Evolutionary conservation across 1,284 basidiomycete genomes (phyloP).

Genomic region (Apiotrichum montevideense): DNA sequence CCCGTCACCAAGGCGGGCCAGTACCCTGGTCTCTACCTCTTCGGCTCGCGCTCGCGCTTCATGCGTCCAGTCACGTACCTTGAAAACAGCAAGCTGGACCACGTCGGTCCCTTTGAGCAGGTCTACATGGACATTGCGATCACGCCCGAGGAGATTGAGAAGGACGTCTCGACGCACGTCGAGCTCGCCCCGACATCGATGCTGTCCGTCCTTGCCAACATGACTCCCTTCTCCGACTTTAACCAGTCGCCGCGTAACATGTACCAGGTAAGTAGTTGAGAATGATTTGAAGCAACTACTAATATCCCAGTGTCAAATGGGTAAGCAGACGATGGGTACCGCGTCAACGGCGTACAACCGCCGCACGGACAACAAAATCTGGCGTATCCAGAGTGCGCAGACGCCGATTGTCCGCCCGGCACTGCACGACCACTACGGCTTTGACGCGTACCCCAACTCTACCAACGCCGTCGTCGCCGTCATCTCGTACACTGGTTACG

Average conservation of each 20-base stretch:
- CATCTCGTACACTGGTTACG: constrained; percentile 99
- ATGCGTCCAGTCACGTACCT: constrained; percentile 97
- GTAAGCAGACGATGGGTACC: constrained; percentile 99
- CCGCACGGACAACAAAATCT: constrained; percentile 98
- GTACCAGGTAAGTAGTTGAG: constrained; percentile 55
- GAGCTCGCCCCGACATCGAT: constrained; percentile 95
- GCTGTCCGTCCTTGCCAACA: constrained; percentile 65
- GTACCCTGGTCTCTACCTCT: constrained; percentile 93
- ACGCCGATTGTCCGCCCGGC: constrained; percentile 89
- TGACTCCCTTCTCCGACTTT: constrained; percentile 78
- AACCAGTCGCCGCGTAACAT: constrained; percentile 67
- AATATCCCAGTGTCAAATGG: constrained; percentile 67
- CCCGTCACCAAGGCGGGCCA: constrained; percentile 87
- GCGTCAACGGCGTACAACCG: constrained; percentile 84
- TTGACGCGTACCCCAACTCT: constrained; percentile 98
- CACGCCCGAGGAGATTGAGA: constrained; percentile 80
- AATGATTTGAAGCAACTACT: not conserved
- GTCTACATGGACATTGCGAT: constrained; percentile 99
- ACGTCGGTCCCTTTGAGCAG: constrained; percentile 95
- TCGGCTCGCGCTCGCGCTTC: constrained; percentile 83
- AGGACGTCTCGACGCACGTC: constrained; percentile 76
- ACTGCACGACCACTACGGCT: constrained; percentile 91
- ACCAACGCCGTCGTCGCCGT: constrained; percentile 98
- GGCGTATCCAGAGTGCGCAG: constrained; percentile 91
- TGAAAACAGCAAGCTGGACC: constrained; percentile 77